Evolutionary conservation across 805 yeast genomes (phyloP), one percentile per base, ranked within the genome.

Genomic region (Metschnikowia sp.): DNA sequence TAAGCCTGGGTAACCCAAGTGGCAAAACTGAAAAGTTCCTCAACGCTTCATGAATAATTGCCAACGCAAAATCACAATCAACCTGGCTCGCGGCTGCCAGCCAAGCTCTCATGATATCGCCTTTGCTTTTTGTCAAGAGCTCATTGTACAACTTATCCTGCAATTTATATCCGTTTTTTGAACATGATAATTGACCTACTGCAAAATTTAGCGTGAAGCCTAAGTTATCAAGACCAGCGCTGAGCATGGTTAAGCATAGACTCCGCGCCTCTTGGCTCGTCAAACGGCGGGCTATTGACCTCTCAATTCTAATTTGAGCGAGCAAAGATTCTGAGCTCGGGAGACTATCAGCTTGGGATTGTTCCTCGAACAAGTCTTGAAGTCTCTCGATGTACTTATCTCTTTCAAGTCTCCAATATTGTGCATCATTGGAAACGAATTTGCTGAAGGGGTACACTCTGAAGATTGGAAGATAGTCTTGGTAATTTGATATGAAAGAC

Each of bases 211-310:
- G 68, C 40, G 80, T 84, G 31, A 84, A 69, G 0, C 89, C 83
- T 0, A 84, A 78, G 52, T 86, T 86, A 59, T 86, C 92, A 22
- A 86, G 65, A 0, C 94, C 94, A 8, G 91, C 94, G 54, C 89
- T 83, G 0, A 86, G 83, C 84, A 85, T 80, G 0, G 91, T 83
- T 36, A 86, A 66, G 58, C 91, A 85, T 6, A 83, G 73, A 39
- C 87, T 79, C 39, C 70, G 69, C 41, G 81, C 59, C 56, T 84
- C 88, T 8, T 63, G 62, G 2, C 52, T 57, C 8, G 42, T 32
- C 18, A 53, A 40, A 10, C 33, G 10, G 15, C 42, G 19, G 4
- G 45, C 12, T 2, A 31, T 13, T 7, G 46, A 19, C 8, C 34
- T 44, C 10, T 40, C 49, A 15, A 19, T 29, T 12, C 53, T 44